phyloP scores from a whole-genome alignment of 352 stramenopile genomes.

The Pythium utonaiense region DNA sequence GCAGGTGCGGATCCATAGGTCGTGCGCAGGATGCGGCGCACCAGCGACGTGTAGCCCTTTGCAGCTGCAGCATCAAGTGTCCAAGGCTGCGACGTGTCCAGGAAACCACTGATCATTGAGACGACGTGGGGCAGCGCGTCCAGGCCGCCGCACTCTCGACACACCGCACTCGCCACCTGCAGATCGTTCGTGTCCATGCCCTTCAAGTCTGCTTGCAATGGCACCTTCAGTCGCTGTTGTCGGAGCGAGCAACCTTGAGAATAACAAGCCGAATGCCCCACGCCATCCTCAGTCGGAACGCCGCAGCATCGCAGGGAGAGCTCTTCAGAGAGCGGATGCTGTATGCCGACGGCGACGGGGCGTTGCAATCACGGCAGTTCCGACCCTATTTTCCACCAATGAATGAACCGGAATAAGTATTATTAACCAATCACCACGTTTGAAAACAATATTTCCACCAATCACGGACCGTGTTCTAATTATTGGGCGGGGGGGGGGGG shows the following conservation, averaged over 20 bases:
- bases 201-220: too few species aligned
- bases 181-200: constrained; percentile 3
- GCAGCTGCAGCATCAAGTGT: constrained; percentile 9
- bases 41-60: constrained; percentile 5
- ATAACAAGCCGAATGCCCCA: background rate
- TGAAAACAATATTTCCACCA: too few species aligned
- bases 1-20: background rate
- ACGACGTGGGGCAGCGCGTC: constrained; percentile 16
- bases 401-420: too few species aligned
- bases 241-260: background rate
- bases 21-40: constrained; percentile 5
- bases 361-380: too few species aligned
- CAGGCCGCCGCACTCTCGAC: constrained; percentile 10
- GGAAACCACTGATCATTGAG: constrained; percentile 11
- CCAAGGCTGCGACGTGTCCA: constrained; percentile 14
- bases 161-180: constrained; percentile 4
- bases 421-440: too few species aligned
- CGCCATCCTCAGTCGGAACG: background rate
- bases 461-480: too few species aligned
- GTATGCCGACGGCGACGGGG: background rate
- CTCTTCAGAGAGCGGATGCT: background rate
- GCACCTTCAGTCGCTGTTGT: background rate
- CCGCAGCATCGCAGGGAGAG: background rate
- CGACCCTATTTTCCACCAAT: too few species aligned
- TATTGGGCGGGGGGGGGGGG: too few species aligned